Evolutionary conservation across 257 asterid species (phyloP).

Genomic region (Anisodus tanguticus): DNA sequence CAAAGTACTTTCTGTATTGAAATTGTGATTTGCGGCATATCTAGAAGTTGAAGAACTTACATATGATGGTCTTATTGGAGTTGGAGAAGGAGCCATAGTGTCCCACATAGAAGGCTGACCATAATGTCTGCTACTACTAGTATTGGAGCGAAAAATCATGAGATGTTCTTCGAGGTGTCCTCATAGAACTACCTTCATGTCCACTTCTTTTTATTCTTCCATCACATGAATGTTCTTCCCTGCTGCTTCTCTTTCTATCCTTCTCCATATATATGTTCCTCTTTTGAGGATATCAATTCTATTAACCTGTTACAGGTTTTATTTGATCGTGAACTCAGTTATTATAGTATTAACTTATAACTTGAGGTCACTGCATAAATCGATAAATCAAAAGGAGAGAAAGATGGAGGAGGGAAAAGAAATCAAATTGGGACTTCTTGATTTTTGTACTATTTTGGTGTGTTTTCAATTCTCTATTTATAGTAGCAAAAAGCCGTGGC

Average conservation of each 20-base stretch:
- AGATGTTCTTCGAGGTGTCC: slow-evolving; percentile 63
- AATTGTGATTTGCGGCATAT: slow-evolving; percentile 53
- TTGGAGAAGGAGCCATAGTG: slow-evolving; percentile 81
- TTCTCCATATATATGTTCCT: not conserved
- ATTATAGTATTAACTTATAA: too few relatives aligned
- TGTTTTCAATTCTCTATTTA: too few relatives aligned
- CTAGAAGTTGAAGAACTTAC: slow-evolving; percentile 66
- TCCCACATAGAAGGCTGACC: slow-evolving; percentile 91
- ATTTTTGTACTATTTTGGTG: too few relatives aligned
- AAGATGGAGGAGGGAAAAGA: too few relatives aligned
- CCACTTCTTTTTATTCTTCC: slow-evolving; percentile 62
- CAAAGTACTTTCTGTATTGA: not conserved
- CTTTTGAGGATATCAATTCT: not conserved
- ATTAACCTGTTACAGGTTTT: too few relatives aligned
- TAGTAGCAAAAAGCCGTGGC: too few relatives aligned
- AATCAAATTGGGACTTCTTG: too few relatives aligned
- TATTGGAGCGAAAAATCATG: slow-evolving; percentile 41
- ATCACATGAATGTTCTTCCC: slow-evolving; percentile 60
- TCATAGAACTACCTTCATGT: slow-evolving; percentile 52
- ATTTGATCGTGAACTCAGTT: too few relatives aligned
- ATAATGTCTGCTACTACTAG: slow-evolving; percentile 54
- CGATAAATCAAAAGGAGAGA: too few relatives aligned
- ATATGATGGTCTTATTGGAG: slow-evolving; percentile 72
- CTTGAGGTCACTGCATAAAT: too few relatives aligned
- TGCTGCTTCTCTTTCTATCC: slow-evolving; percentile 36